Conservation (phyloP, 2,329 filamentous ascomycete species). For the Chrysoporthe puriensis region DNA sequence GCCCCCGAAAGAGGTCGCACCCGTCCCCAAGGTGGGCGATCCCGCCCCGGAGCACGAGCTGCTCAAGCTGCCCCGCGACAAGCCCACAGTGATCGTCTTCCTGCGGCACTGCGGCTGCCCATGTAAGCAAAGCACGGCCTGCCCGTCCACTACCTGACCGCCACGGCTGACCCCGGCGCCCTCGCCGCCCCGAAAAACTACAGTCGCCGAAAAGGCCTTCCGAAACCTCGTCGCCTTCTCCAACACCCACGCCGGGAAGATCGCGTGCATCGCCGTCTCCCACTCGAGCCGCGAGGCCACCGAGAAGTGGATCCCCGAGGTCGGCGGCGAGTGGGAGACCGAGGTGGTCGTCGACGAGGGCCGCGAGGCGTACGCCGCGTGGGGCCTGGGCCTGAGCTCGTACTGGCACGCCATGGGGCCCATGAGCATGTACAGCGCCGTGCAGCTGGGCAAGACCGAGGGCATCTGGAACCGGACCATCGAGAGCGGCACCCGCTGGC, state of each 20-base stretch:
- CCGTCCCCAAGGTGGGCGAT: conserved; percentile 55
- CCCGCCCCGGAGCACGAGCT: conserved; percentile 56
- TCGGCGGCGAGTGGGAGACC: conserved; percentile 62
- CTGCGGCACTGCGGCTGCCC: conserved; percentile 76
- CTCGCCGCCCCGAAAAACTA: background rate
- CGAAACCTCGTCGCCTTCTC: conserved; percentile 56
- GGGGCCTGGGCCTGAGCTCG: conserved; percentile 65
- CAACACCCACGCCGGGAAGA: conserved; percentile 46
- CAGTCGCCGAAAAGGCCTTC: conserved; percentile 72
- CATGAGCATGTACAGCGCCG: conserved; percentile 58
- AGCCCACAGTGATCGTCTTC: conserved; percentile 67
- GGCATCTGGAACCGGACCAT: conserved; percentile 68
- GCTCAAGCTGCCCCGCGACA: conserved; percentile 56
- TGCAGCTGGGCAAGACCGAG: conserved; percentile 62
- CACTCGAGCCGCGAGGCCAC: conserved; percentile 59
- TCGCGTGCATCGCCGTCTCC: conserved; percentile 65
- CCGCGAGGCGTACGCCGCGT: conserved; percentile 63
- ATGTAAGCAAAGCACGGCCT: conserved; percentile 54
- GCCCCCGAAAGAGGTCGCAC: conserved; percentile 45
- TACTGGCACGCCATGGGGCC: conserved; percentile 68
- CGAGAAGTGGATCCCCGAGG: conserved; percentile 58
- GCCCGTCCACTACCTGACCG: background rate
- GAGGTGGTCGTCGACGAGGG: conserved; percentile 63
- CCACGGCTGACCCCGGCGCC: background rate
- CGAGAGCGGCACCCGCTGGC: conserved; percentile 70